Evolutionary conservation across 805 yeast genomes (phyloP).

Genomic region (Barnettozyma siamensis): DNA sequence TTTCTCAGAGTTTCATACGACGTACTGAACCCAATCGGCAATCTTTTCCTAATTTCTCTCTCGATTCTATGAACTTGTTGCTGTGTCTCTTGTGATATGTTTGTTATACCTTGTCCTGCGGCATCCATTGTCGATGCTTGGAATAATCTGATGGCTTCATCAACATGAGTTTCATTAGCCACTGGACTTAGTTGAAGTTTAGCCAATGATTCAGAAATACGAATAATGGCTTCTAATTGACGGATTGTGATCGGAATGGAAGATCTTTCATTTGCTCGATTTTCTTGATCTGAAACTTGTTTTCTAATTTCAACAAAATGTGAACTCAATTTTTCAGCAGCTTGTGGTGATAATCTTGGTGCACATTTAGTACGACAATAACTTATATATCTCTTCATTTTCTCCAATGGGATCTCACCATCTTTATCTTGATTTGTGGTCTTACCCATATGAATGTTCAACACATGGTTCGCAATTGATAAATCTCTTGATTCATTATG

Average conservation of each 20-base stretch:
- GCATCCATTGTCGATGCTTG: slow-evolving; percentile 98
- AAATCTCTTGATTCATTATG: slow-evolving; percentile 83
- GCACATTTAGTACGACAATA: slow-evolving; percentile 90
- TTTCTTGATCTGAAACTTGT: slow-evolving; percentile 74
- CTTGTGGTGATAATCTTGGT: slow-evolving; percentile 83
- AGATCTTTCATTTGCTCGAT: slow-evolving; percentile 78
- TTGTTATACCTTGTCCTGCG: slow-evolving; percentile 46
- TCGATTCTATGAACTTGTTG: slow-evolving; percentile 77
- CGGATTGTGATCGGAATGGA: slow-evolving; percentile 96
- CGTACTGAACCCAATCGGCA: slow-evolving; percentile 96
- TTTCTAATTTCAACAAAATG: slow-evolving; percentile 90
- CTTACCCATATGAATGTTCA: slow-evolving; percentile 89
- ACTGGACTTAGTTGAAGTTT: slow-evolving; percentile 77
- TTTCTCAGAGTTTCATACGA: slow-evolving; percentile 75
- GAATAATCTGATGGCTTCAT: slow-evolving; percentile 90
- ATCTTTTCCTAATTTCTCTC: slow-evolving; percentile 77
- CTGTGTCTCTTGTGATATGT: slow-evolving; percentile 51
- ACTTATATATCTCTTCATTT: slow-evolving; percentile 87
- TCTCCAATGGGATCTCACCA: slow-evolving; percentile 82
- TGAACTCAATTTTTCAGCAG: slow-evolving; percentile 83
- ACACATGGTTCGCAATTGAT: slow-evolving; percentile 89
- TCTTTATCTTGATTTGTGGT: slow-evolving; percentile 45
- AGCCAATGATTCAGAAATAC: slow-evolving; percentile 92
- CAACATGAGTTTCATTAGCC: slow-evolving; percentile 85
- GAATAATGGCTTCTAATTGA: slow-evolving; percentile 94